Evolutionary conservation across 345 rosid genomes (phyloP).

Genomic region (Eucalyptus cladocalyx): DNA sequence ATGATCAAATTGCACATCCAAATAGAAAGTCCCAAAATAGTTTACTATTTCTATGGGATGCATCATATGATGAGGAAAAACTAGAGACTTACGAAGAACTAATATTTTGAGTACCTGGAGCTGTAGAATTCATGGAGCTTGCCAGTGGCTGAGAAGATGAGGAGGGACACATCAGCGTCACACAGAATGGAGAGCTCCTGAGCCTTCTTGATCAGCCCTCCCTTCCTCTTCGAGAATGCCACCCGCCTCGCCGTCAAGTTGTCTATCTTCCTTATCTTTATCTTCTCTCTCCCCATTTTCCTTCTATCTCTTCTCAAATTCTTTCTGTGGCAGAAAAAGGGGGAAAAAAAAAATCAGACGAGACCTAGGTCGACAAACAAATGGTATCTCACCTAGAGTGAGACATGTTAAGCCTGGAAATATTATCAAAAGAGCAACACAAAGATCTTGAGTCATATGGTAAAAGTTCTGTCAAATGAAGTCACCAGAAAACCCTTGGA

Average conservation of each 20-base stretch:
- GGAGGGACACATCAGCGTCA: constrained; percentile 40
- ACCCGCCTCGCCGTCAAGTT: constrained; percentile 47
- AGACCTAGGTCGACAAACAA: neutral
- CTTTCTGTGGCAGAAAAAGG: neutral
- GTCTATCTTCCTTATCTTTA: constrained; percentile 28
- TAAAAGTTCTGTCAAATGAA: neutral
- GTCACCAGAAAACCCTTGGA: neutral
- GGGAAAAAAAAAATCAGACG: neutral
- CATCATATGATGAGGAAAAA: neutral
- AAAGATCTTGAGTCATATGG: neutral
- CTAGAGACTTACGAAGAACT: neutral
- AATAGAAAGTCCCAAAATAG: neutral
- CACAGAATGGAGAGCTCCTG: constrained; percentile 46
- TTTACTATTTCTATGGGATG: neutral
- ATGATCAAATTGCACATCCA: neutral
- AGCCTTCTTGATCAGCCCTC: constrained; percentile 49
- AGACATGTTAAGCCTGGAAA: neutral
- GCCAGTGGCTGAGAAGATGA: constrained; percentile 47
- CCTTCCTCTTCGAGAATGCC: constrained; percentile 34
- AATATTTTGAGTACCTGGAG: constrained; percentile 21
- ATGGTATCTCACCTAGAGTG: neutral
- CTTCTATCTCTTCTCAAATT: neutral
- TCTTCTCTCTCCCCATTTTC: constrained; percentile 20
- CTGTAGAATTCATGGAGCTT: constrained; percentile 36
- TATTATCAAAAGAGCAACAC: neutral